phyloP scores from a whole-genome alignment of 2,329 filamentous ascomycete genomes.

The Fusarium chuoi region DNA sequence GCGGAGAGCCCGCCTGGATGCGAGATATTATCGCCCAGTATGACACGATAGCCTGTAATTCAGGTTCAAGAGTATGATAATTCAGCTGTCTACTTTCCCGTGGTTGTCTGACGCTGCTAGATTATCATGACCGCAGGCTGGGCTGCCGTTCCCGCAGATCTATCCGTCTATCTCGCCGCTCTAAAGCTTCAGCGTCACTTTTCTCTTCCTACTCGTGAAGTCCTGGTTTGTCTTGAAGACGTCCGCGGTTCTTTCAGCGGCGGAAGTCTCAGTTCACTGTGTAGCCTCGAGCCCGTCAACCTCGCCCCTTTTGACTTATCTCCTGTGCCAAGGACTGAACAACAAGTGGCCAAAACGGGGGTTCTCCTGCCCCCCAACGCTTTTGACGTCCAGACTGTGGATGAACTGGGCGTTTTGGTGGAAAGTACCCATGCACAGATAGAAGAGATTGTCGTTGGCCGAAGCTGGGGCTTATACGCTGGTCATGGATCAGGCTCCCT shows the following conservation, averaged over 20 bases:
- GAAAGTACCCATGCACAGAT: slow-evolving; percentile 23
- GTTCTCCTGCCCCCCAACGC: not conserved
- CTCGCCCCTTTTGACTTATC: slow-evolving; percentile 2
- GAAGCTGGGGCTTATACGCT: slow-evolving; percentile 25
- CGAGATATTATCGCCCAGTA: slow-evolving; percentile 16
- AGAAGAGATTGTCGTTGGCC: slow-evolving; percentile 28
- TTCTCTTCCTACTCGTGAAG: slow-evolving; percentile 21
- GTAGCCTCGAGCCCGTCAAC: slow-evolving; percentile 4
- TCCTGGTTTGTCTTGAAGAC: slow-evolving; percentile 20
- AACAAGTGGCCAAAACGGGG: not conserved
- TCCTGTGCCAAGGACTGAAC: not conserved
- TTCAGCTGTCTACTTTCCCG: not conserved
- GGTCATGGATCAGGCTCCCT: not conserved
- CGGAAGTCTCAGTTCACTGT: slow-evolving; percentile 33
- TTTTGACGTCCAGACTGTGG: not conserved
- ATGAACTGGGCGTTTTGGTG: slow-evolving; percentile 2
- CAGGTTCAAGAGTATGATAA: slow-evolving; percentile 16
- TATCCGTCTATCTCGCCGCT: slow-evolving; percentile 27
- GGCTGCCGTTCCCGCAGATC: slow-evolving; percentile 31
- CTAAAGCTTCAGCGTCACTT: slow-evolving; percentile 12
- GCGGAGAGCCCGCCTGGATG: slow-evolving; percentile 35
- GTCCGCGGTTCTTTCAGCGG: slow-evolving; percentile 26
- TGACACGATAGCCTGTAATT: slow-evolving; percentile 12
- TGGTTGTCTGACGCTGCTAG: not conserved
- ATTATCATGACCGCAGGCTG: slow-evolving; percentile 34